Evolutionary conservation across 768 basidiomycete genomes (phyloP).

Genomic region (Boletus tylopilopsis): DNA sequence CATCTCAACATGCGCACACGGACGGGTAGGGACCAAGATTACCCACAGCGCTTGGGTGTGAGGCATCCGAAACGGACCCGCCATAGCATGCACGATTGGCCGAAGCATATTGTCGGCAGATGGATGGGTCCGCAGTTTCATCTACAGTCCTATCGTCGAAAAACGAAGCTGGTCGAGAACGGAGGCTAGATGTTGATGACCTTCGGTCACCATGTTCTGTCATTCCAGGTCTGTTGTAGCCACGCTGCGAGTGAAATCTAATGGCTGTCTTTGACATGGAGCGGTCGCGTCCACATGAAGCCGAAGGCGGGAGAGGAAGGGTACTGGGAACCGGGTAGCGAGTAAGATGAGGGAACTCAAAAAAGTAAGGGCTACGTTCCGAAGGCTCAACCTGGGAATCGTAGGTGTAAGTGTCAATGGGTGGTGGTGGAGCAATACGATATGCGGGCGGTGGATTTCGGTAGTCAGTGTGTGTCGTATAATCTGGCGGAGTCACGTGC

Average conservation of each 20-base stretch:
- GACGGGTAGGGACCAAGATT: constrained; percentile 4
- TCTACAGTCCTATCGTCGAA: constrained; percentile 4
- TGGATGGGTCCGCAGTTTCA: constrained; percentile 4
- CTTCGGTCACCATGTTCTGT: constrained; percentile 7
- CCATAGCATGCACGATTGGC: neutral
- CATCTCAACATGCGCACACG: constrained; percentile 7
- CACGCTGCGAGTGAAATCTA: constrained; percentile 8
- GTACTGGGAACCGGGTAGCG: constrained; percentile 25
- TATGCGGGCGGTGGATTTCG: constrained; percentile 15
- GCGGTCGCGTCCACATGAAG: constrained; percentile 4
- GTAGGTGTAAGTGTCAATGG: constrained; percentile 11
- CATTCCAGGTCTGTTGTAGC: constrained; percentile 10
- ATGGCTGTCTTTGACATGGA: constrained; percentile 1
- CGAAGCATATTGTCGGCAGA: neutral
- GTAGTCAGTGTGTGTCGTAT: constrained; percentile 11
- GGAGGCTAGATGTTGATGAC: constrained; percentile 9
- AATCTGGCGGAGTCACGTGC: constrained; percentile 12
- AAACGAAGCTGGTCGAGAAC: constrained; percentile 7
- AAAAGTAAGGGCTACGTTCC: constrained; percentile 19
- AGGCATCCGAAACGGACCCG: neutral
- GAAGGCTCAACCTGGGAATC: constrained; percentile 11
- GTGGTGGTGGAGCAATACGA: constrained; percentile 2
- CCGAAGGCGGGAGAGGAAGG: constrained; percentile 9
- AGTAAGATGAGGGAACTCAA: constrained; percentile 26
- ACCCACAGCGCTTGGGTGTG: constrained; percentile 1